A percentile compares a stretch with the other conserved stretches of the same genome.
These are phyloP conservation scores for Plicaturopsis crispa DNA, from an alignment of 768 basidiomycete species.

Conservation along the genomic window DNA sequence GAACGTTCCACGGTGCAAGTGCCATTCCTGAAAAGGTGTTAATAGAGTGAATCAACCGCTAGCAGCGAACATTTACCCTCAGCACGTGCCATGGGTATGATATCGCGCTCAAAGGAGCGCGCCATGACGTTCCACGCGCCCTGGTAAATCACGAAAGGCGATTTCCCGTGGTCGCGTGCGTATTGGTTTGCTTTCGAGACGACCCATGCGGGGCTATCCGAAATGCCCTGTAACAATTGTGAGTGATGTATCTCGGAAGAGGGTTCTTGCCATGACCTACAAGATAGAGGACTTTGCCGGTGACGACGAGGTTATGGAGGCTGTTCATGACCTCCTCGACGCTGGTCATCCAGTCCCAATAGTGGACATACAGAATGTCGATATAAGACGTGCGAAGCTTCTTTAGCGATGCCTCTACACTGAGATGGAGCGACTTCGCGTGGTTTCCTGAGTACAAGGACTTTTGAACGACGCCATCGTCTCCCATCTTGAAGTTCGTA, in stretches of 20 bases:
- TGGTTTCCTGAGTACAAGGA: slow-evolving; percentile 39
- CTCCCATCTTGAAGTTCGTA: slow-evolving; percentile 8
- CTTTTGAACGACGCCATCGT: slow-evolving; percentile 9
- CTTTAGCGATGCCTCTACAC: slow-evolving; percentile 30
- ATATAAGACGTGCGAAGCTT: slow-evolving; percentile 55
- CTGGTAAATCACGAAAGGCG: slow-evolving; percentile 38
- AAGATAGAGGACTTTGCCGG: slow-evolving; percentile 35
- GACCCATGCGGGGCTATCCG: slow-evolving; percentile 29
- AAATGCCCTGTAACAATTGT: slow-evolving; percentile 11
- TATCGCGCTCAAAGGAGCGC: slow-evolving; percentile 33
- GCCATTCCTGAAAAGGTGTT: slow-evolving; percentile 20
- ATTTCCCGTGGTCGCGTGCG: slow-evolving; percentile 29
- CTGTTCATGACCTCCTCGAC: slow-evolving; percentile 7
- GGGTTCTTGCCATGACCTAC: slow-evolving; percentile 10
- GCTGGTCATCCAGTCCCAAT: slow-evolving; percentile 29
- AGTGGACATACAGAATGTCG: slow-evolving; percentile 51
- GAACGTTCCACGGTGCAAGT: slow-evolving; percentile 34
- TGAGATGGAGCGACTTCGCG: slow-evolving; percentile 33
- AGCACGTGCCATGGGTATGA: slow-evolving; percentile 27
- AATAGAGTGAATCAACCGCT: not conserved
- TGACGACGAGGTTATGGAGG: slow-evolving; percentile 30
- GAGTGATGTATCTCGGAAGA: not conserved
- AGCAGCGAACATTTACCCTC: slow-evolving; percentile 4
- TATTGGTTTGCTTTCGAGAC: slow-evolving; percentile 31
- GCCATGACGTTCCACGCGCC: slow-evolving; percentile 23